phyloP scores from a whole-genome alignment of 768 basidiomycete species.

The Coprinopsis strossmayeri region DNA sequence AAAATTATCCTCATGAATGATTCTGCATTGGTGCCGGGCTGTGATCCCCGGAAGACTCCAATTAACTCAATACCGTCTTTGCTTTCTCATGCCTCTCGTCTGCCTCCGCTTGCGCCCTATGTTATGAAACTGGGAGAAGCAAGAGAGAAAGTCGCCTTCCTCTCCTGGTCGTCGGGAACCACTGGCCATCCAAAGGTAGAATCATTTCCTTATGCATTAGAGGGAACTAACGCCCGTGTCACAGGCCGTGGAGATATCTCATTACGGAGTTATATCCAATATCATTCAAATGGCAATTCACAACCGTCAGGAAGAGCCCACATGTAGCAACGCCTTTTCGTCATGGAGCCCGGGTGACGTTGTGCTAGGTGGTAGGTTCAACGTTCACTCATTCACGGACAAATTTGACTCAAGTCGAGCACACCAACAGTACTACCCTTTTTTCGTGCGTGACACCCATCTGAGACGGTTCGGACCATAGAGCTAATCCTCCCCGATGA shows the following conservation, averaged over 20 bases:
- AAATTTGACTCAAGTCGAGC: neutral
- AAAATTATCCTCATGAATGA: constrained; percentile 34
- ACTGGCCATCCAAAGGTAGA: constrained; percentile 59
- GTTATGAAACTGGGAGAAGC: constrained; percentile 38
- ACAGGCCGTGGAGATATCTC: constrained; percentile 47
- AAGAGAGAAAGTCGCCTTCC: constrained; percentile 51
- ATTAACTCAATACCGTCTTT: neutral
- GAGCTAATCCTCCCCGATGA: constrained; percentile 4
- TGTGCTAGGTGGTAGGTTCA: constrained; percentile 27
- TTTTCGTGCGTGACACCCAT: constrained; percentile 34
- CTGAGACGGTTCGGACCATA: neutral
- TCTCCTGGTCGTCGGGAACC: constrained; percentile 65
- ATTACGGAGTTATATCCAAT: constrained; percentile 51
- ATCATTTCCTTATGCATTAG: neutral
- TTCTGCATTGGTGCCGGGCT: neutral
- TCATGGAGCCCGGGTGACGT: constrained; percentile 47
- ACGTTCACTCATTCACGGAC: neutral
- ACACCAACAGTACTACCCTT: constrained; percentile 24
- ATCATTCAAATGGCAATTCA: constrained; percentile 43
- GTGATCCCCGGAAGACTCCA: constrained; percentile 1
- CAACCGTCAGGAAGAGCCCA: constrained; percentile 22
- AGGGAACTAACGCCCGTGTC: neutral
- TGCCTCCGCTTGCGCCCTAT: neutral
- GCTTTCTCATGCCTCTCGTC: neutral
- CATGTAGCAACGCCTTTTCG: constrained; percentile 19